phyloP scores from a whole-genome alignment of 305 asterid genomes.

The Withania somnifera region DNA sequence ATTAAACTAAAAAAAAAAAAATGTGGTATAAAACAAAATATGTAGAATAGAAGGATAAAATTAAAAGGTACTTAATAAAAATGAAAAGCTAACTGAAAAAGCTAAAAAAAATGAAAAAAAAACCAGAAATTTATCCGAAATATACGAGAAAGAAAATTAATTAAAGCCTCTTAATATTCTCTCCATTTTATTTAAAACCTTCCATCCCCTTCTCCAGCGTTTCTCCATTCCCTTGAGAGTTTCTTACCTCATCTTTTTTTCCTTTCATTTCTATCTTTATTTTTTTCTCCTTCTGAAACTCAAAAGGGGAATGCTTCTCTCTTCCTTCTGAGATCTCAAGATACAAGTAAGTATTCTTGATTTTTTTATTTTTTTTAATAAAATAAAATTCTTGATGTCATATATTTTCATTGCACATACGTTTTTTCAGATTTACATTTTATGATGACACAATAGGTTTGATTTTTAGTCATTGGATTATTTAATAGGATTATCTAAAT shows the following conservation, averaged over 20 bases:
- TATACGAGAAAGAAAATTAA: slow-evolving; percentile 26
- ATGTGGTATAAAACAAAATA: too few species aligned
- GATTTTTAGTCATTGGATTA: neutral
- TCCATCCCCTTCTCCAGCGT: neutral
- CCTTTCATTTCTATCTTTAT: neutral
- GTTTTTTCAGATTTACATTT: neutral
- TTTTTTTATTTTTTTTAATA: neutral
- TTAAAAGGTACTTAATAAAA: neutral
- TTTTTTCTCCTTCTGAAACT: slow-evolving; percentile 7
- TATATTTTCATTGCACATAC: neutral
- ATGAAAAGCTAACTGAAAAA: neutral
- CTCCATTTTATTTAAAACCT: slow-evolving; percentile 4
- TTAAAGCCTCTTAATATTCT: slow-evolving; percentile 1
- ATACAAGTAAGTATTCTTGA: slow-evolving; percentile 4
- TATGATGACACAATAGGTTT: neutral
- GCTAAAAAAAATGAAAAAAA: neutral
- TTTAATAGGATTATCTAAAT: neutral
- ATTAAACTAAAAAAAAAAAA: too few species aligned
- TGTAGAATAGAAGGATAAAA: neutral
- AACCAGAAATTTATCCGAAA: slow-evolving; percentile 22
- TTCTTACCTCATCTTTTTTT: slow-evolving; percentile 14
- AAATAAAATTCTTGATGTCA: neutral
- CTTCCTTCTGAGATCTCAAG: slow-evolving; percentile 14
- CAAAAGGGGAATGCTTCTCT: slow-evolving; percentile 21
- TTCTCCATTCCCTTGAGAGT: slow-evolving; percentile 2